These are phyloP conservation scores for Piromyces finnis DNA, from an alignment of 192 early-diverging fungal genomes.

Conservation along the genomic window DNA sequence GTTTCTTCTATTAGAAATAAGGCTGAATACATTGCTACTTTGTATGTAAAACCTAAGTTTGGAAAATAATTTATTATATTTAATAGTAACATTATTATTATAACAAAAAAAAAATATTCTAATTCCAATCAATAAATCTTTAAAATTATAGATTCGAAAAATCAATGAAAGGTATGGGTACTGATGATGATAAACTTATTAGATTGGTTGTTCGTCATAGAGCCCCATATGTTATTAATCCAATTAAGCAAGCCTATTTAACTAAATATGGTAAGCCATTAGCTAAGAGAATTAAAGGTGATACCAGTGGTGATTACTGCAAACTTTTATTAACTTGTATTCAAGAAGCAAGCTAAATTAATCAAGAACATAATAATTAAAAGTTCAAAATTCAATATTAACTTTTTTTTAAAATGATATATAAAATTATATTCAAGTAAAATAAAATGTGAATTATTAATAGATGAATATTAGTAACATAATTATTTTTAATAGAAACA, in stretches of 20 bases:
- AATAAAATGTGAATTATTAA: too few relatives aligned
- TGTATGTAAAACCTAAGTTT: background rate
- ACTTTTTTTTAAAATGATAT: too few relatives aligned
- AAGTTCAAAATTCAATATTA: too few relatives aligned
- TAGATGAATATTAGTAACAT: too few relatives aligned
- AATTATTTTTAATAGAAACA: too few relatives aligned
- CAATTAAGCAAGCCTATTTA: constrained; percentile 13
- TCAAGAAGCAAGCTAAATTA: background rate
- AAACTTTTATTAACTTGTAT: constrained; percentile 10
- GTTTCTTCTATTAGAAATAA: background rate
- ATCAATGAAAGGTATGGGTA: constrained; percentile 25
- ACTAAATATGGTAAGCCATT: constrained; percentile 11
- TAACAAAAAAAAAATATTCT: too few relatives aligned
- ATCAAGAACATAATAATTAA: too few relatives aligned
- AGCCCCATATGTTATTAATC: constrained; percentile 9
- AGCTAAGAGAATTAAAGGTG: constrained; percentile 7
- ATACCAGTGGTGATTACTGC: constrained; percentile 16
- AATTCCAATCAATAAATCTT: too few relatives aligned
- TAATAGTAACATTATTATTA: too few relatives aligned
- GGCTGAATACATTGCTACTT: background rate
- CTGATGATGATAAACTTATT: constrained; percentile 21
- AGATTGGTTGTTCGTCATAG: constrained; percentile 14
- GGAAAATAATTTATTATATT: background rate
- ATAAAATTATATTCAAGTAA: too few relatives aligned
- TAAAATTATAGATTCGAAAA: constrained; percentile 16